These are phyloP conservation scores for Camelina laxa DNA, from an alignment of 345 rosid genomes.

Conservation along the genomic window DNA sequence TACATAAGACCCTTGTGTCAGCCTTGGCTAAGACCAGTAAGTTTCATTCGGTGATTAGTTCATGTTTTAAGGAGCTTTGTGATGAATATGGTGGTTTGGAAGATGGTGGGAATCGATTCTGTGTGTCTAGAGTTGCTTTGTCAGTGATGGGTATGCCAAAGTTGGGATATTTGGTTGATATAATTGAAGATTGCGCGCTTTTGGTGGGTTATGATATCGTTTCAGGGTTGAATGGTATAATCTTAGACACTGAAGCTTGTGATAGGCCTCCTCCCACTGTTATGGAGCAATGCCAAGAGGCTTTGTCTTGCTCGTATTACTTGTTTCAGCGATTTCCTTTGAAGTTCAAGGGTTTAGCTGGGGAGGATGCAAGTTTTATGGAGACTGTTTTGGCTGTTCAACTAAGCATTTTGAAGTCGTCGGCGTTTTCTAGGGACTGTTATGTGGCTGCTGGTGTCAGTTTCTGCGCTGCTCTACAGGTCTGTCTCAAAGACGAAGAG, in stretches of 20 bases:
- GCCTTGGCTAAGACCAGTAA: slow-evolving; percentile 63
- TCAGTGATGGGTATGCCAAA: slow-evolving; percentile 93
- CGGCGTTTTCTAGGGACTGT: slow-evolving; percentile 84
- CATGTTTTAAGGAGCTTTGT: slow-evolving; percentile 67
- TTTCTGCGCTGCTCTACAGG: slow-evolving; percentile 82
- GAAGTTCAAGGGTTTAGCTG: slow-evolving; percentile 53
- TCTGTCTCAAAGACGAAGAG: slow-evolving; percentile 68
- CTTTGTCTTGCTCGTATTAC: slow-evolving; percentile 89
- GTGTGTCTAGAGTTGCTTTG: slow-evolving; percentile 79
- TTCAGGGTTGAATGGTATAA: slow-evolving; percentile 66
- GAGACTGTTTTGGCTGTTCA: slow-evolving; percentile 63
- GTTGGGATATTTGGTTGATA: slow-evolving; percentile 74
- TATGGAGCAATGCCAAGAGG: slow-evolving; percentile 97
- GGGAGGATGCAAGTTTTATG: slow-evolving; percentile 53
- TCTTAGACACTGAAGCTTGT: slow-evolving; percentile 60
- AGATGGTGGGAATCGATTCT: slow-evolving; percentile 59
- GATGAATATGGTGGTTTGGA: slow-evolving; percentile 58
- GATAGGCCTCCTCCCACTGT: slow-evolving; percentile 88
- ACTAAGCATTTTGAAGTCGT: slow-evolving; percentile 62
- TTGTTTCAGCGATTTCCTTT: slow-evolving; percentile 81
- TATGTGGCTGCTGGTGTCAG: slow-evolving; percentile 94
- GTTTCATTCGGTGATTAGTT: slow-evolving; percentile 52
- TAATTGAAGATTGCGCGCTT: slow-evolving; percentile 73
- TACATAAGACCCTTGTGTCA: slow-evolving; percentile 79
- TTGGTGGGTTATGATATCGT: slow-evolving; percentile 72